Percentiles rank a stretch among this genome's conserved stretches.
Conservation (phyloP, 1,284 basidiomycete genomes). For the Ustilago trichophora region DNA sequence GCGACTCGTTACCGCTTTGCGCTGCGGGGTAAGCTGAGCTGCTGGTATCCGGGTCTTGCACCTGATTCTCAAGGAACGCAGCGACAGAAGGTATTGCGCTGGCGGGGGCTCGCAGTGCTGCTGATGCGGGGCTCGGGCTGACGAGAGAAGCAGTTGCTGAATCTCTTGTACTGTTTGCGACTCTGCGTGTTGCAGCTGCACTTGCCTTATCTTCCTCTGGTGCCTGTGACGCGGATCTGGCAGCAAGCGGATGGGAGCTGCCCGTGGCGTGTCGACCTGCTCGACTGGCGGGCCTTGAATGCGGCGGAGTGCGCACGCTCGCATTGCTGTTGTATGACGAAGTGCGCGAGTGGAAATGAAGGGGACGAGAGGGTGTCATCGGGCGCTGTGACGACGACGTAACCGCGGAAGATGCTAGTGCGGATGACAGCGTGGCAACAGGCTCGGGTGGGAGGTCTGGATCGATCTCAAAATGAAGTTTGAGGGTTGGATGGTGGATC, state of each 20-base stretch:
- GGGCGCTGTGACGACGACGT: constrained; percentile 17
- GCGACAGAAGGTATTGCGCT: constrained; percentile 17
- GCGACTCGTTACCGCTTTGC: constrained; percentile 6
- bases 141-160: constrained; percentile 2
- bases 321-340: constrained; percentile 21
- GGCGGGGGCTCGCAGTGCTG: background rate
- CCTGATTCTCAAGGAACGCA: constrained; percentile 34
- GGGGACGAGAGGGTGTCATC: constrained; percentile 19
- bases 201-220: constrained; percentile 7
- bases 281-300: constrained; percentile 36
- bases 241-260: constrained; percentile 8
- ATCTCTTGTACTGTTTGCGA: constrained; percentile 3
- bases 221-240: constrained; percentile 12
- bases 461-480: constrained; percentile 53
- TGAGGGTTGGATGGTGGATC: constrained; percentile 58
- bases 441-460: constrained; percentile 40
- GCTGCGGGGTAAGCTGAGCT: background rate
- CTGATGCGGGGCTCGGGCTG: constrained; percentile 17
- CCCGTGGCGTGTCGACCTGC: constrained; percentile 15
- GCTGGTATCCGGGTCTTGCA: background rate
- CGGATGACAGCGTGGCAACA: background rate
- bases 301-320: constrained; percentile 29
- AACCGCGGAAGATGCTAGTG: background rate
- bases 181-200: background rate
- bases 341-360: constrained; percentile 24